Base-by-base conservation (phyloP, 2,329 filamentous ascomycete genomes). In the Penicillium janthinellum region DNA sequence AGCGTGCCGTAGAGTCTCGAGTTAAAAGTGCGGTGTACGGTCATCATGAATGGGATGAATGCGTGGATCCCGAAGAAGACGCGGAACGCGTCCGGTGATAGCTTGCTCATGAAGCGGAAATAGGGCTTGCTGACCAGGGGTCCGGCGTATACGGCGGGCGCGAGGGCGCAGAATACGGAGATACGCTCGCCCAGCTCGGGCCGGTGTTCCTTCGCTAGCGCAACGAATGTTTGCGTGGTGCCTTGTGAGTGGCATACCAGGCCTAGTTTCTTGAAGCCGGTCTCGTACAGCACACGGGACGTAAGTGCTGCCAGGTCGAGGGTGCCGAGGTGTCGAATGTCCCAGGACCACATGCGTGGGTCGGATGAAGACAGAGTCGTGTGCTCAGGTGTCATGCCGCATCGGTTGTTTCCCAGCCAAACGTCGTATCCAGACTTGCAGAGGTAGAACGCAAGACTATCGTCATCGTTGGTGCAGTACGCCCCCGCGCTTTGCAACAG, bases 301-400 rank as follows among this genome's bases (percentile, higher is more conserved):
- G 90, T 84, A 37, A 97, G 82, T 0, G 93, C 92, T 0, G 93
- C 84, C 2, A 98, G 83, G 72, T 98, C 94, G 71, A 96, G 86
- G 0, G 93, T 88, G 3, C 92, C 94, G 90, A 97, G 96, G 71
- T 96, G 91, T 0, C 91, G 86, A 57, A 97, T 96, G 66, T 96
- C 96, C 94, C 94, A 98, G 42, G 88, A 87, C 94, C 94, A 97
- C 91, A 97, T 96, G 34, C 92, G 86, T 1, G 94, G 93, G 71
- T 98, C 94, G 3, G 80, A 79, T 65, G 90, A 87, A 2, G 85
- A 77, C 41, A 97, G 83, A 22, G 88, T 77, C 2, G 83, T 84
- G 71, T 98, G 94, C 64, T 87, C 85, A 0, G 94, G 93, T 0
- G 84, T 80, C 75, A 95, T 92, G 1, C 93, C 93, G 71, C 92